Evolutionary conservation across 257 asterid species (phyloP), one percentile per base, ranked within the genome.

Genomic region (Solanum gandarillasii): DNA sequence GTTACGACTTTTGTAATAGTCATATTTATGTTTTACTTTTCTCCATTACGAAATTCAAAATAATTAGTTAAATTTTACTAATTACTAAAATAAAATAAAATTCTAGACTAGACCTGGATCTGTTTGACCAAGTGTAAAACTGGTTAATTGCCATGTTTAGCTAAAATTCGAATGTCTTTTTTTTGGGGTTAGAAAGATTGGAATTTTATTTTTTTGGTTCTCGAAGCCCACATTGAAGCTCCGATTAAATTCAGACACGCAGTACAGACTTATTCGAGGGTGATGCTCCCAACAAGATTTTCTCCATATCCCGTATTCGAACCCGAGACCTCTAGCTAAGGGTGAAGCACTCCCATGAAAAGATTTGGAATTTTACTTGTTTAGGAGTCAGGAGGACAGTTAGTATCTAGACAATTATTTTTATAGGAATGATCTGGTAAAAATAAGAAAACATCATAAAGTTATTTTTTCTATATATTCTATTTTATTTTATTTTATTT

Each of bases 301-400:
- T 43, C 52, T 11, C 6, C 7, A 14, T 48, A 5, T 5, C 7
- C 0, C 1, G 3, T 48, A 5, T 0, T 16, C 1, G 0, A 48
- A 48, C 3, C 3, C 7, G 0, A 48, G 7, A 48, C 1, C 0
- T 14, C 7, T 48, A 14, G 0, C 3, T 48, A 48, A 48, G 21
- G 9, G 7, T 6, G 7, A 48, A 46, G 2, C 58, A 48, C 52
- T 43, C 7, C 8, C 5, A 43, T 12, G 3, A 0, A 5, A 48
- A 5, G 20, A 48, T 48, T 52, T 52, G 4, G 0, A 52, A 6
- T 18, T 7, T 55, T 55, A 52, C 62, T 36, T 38, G 18, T 13
- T 46, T 13, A 46, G 55, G 20, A 46, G 7, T 12, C 6, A 46
- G 7, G 18, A 13, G 7, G 55, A 13, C 3, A 43, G 52, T 12